Evolutionary conservation across 208 protist genomes (phyloP).

Genomic region (Naegleria lovaniensis): DNA sequence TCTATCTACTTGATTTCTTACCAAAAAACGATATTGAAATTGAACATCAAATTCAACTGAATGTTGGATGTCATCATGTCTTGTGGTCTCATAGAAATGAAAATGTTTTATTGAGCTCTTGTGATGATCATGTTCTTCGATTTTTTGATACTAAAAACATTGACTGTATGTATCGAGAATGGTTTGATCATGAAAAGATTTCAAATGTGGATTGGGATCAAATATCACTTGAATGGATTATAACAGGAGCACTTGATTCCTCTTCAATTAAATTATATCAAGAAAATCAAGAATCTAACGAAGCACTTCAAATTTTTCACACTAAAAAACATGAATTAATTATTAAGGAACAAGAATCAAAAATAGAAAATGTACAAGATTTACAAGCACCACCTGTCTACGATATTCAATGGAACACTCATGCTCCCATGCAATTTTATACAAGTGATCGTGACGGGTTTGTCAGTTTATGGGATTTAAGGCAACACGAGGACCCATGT

Average conservation of each 20-base stretch:
- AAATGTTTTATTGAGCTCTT: not conserved
- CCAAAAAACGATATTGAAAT: slow-evolving; percentile 25
- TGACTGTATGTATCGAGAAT: slow-evolving; percentile 28
- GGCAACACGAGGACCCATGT: not conserved
- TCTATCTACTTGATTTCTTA: not conserved
- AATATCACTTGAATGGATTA: not conserved
- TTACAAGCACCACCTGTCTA: not conserved
- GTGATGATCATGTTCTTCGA: slow-evolving; percentile 1
- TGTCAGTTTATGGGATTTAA: slow-evolving; percentile 15
- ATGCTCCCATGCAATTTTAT: not conserved
- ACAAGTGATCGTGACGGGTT: not conserved
- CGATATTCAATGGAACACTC: slow-evolving; percentile 7
- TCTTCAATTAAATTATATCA: not conserved
- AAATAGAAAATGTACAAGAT: not conserved
- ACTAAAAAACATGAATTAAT: not conserved
- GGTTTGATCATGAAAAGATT: not conserved
- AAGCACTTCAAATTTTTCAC: not conserved
- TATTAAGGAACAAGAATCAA: not conserved
- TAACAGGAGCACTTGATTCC: not conserved
- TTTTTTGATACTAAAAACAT: slow-evolving; percentile 23
- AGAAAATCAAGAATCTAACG: slow-evolving; percentile 3
- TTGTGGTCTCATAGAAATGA: not conserved
- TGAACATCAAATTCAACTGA: slow-evolving; percentile 23
- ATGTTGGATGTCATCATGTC: not conserved
- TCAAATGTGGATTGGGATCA: slow-evolving; percentile 6